Conservation (phyloP, 176 grass and related monocot species). For the Juncus effusus region DNA sequence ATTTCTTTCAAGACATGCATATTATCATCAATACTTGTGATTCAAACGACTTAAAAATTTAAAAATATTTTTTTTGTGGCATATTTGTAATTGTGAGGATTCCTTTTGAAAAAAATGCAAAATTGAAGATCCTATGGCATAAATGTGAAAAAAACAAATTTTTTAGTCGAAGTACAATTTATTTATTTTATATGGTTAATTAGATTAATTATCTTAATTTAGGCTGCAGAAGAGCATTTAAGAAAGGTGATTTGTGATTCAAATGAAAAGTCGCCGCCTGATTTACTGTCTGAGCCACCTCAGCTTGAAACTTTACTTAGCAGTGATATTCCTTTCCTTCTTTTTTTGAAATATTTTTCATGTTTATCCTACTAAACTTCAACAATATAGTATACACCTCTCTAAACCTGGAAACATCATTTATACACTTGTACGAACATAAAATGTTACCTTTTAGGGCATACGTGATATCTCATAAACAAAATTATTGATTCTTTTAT, state of each 20-base stretch:
- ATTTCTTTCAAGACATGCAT: no score
- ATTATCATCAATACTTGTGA: neutral
- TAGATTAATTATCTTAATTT: constrained; percentile 6
- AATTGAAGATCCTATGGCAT: neutral
- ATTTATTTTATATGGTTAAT: constrained; percentile 28
- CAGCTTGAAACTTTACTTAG: constrained; percentile 71
- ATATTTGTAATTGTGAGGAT: neutral
- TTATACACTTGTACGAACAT: no score
- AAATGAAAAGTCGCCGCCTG: constrained; percentile 52
- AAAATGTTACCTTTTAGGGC: no score
- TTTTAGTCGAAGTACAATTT: neutral
- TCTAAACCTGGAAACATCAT: no score
- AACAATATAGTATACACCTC: no score
- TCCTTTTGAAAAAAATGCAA: neutral
- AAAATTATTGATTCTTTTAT: no score
- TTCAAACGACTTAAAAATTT: neutral
- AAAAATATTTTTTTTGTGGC: neutral
- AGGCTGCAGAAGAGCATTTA: constrained; percentile 69
- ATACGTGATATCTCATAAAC: no score
- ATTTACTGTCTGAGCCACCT: constrained; percentile 76
- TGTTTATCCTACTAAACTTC: no score
- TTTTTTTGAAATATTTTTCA: neutral
- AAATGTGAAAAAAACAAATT: no score
- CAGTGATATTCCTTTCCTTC: constrained; percentile 45
- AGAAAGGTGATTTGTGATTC: constrained; percentile 62